Base-by-base conservation (phyloP, 139 green algal genomes). In the Nannochloris sp. region DNA sequence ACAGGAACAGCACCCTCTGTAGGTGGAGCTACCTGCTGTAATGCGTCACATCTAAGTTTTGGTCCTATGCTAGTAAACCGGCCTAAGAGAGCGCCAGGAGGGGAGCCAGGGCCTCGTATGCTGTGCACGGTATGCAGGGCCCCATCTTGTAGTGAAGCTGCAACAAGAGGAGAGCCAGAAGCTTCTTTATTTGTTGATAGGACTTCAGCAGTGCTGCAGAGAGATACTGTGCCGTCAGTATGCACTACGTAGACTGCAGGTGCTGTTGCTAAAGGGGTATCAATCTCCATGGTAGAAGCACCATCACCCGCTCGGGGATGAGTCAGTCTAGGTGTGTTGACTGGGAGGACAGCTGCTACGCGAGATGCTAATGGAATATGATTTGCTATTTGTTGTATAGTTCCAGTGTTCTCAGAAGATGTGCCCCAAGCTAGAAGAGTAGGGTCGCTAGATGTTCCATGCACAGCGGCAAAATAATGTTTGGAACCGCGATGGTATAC, bases 401-500 rank as follows among this genome's bases (percentile, higher is more conserved):
- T 73, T 29, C 56, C 66, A 19, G 25, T 54, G 5, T n/a, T n/a
- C n/a, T n/a, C 34, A 31, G 45, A 36, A 19, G 57, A 38, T 1
- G 29, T 30, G 4, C 7, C 32, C 66, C 66, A 73, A 0, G 39
- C 45, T 12, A 73, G 66, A 47, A 73, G 24, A 2, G 7, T 54
- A 51, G 39, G 34, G 54, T 62, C n/a, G 14, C 19, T 37, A 34
- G 54, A 34, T 47, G 54, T 9, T 51, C n/a, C n/a, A 19, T 47
- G 54, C 19, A 25, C 54, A 13, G 54, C 54, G 15, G 30, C 14
- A 47, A 46, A 47, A 7, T 51, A 15, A 10, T 47, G 14, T 23
- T 64, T 65, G 23, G 55, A 61, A 35, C 38, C 30, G 25, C 39
- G 46, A 10, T 72, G 53, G 42, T 58, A 72, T 6, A 54, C 55